phyloP scores from a whole-genome alignment of 257 asterid species.

The Solanum clarkiae region DNA sequence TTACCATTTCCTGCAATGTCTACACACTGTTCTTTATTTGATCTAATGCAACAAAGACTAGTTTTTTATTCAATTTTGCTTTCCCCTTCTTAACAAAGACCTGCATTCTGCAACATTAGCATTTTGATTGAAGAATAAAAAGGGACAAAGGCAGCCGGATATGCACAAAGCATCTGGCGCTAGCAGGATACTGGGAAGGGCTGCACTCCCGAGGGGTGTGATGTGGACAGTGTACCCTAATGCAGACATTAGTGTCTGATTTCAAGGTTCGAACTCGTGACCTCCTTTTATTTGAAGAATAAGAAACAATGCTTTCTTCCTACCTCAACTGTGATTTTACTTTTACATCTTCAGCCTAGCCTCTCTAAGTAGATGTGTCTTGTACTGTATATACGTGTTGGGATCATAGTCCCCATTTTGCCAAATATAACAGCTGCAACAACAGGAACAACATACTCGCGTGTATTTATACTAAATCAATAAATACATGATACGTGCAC shows the following conservation, averaged over 20 bases:
- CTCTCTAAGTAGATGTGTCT: no score
- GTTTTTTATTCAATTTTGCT: not conserved
- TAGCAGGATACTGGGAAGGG: not conserved
- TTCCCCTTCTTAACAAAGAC: not conserved
- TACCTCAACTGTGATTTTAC: no score
- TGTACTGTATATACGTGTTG: no score
- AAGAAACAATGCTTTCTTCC: no score
- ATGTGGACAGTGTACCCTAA: not conserved
- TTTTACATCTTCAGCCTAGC: no score
- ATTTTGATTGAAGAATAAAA: not conserved
- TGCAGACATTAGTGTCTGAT: not conserved
- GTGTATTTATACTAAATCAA: no score
- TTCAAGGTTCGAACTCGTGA: rapidly evolving
- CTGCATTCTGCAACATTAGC: not conserved
- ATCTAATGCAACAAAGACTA: not conserved
- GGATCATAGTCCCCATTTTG: no score
- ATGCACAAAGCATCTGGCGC: not conserved
- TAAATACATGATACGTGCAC: no score
- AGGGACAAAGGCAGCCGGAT: not conserved
- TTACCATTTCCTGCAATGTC: not conserved
- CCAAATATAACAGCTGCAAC: no score
- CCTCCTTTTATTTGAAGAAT: not conserved
- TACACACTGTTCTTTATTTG: not conserved
- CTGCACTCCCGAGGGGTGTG: not conserved
- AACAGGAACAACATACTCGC: no score